These are phyloP conservation scores for Fraxinus americana DNA, from an alignment of 257 asterid genomes.

Conservation along the genomic window DNA sequence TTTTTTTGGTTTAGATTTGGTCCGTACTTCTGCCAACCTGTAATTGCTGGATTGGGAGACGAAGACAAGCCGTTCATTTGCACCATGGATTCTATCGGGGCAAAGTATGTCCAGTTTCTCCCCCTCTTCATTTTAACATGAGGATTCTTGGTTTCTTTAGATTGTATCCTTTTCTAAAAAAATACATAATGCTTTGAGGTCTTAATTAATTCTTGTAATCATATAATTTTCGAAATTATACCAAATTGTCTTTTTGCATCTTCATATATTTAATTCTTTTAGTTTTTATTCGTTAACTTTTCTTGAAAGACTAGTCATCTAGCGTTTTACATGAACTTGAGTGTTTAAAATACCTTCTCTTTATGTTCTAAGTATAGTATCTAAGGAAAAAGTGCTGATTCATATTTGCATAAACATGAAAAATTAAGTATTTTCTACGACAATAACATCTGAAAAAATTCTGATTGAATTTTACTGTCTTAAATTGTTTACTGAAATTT, in stretches of 20 bases:
- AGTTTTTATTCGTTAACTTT: background rate
- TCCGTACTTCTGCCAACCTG: slow-evolving; percentile 97
- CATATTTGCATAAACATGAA: background rate
- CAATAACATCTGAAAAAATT: background rate
- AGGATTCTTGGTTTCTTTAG: background rate
- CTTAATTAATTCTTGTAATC: background rate
- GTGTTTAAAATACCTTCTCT: background rate
- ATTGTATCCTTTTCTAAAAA: too few relatives aligned
- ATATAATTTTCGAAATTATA: too few relatives aligned
- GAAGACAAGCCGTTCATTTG: slow-evolving; percentile 94
- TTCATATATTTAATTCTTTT: background rate
- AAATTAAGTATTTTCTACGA: background rate
- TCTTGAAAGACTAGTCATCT: background rate
- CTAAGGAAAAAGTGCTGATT: background rate
- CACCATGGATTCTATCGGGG: slow-evolving; percentile 98
- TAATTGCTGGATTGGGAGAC: slow-evolving; percentile 93
- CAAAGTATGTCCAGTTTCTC: slow-evolving; percentile 59
- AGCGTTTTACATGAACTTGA: background rate
- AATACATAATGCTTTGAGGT: background rate
- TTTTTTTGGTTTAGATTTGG: slow-evolving; percentile 63
- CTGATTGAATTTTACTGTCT: background rate
- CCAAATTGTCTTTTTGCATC: background rate
- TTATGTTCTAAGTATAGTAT: background rate
- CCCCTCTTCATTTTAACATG: slow-evolving; percentile 12
- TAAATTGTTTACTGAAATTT: background rate